Conservation (phyloP, 2,329 filamentous ascomycete species). For the Cadophora luteo-olivacea region DNA sequence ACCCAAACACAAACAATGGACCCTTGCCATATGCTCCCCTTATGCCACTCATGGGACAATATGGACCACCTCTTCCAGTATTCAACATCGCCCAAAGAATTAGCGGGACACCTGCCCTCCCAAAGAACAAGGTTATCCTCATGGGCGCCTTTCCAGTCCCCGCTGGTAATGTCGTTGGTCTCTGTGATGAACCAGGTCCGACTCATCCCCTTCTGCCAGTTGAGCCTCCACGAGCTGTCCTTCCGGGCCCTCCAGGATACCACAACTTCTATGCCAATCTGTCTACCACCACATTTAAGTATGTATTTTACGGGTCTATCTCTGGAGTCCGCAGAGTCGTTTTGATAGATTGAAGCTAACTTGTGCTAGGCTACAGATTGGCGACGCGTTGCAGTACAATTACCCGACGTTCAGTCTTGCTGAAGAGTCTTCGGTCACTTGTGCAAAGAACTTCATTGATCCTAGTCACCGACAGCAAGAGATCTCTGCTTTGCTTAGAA, state of each 20-base stretch:
- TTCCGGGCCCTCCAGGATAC: not conserved
- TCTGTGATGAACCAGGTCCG: not conserved
- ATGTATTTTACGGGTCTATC: not conserved
- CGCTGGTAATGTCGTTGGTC: not conserved
- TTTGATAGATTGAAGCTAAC: conserved; percentile 36
- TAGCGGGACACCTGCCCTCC: not conserved
- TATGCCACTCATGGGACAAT: not conserved
- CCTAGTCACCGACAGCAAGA: not conserved
- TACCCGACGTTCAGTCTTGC: conserved; percentile 6
- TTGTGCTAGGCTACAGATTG: conserved; percentile 1
- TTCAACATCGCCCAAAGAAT: too few species aligned
- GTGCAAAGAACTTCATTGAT: not conserved
- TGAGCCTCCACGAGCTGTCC: not conserved
- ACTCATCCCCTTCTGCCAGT: not conserved
- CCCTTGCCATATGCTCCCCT: not conserved
- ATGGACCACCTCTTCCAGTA: not conserved
- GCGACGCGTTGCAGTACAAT: not conserved
- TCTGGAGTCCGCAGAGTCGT: not conserved
- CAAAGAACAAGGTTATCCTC: not conserved
- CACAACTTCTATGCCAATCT: conserved; percentile 12
- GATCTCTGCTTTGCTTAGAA: not conserved
- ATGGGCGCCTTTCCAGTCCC: not conserved
- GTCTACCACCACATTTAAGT: conserved; percentile 8
- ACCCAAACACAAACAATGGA: conserved; percentile 1
- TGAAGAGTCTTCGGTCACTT: not conserved